Evolutionary conservation across 78 protist species (phyloP), one percentile per base, ranked within the genome.

Genomic region (Polysphondylium violaceum): DNA sequence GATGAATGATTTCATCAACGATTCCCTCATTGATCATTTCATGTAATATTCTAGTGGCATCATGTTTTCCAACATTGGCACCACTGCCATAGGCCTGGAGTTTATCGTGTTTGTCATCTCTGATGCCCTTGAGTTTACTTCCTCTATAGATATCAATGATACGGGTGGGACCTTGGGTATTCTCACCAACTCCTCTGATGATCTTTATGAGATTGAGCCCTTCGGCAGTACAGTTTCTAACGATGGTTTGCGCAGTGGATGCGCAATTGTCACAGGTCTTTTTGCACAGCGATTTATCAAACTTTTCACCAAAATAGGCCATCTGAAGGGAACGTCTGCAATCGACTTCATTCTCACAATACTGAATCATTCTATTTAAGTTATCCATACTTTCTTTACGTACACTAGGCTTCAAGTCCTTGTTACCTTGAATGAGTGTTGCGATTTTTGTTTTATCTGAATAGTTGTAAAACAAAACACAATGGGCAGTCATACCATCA

Each of bases 401-500:
- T 19, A 35, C 17, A 36, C 76, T 64, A 4, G 17, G 29, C 17
- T 47, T 17, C n/a, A n/a, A n/a, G n/a, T n/a, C n/a, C n/a, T n/a
- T n/a, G n/a, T n/a, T n/a, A 1, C 35, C n/a, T 64, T 65, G 38
- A 21, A 67, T 74, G n/a, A 74, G 31, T 5, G 12, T 11, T 19
- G 61, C 86, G 17, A 40, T 59, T 53, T 36, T 64, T 43, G 5
- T 7, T 72, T 94, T 92, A 74, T 96, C 98, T 0, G 47, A 83
- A 29, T 73, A 74, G 31, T 38, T 36, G 41, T 61, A 97, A 64
- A 87, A 96, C 11, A 97, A 58, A 23, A 97, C 1, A 61, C 98
- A 97, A 36, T 87, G 74, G 0, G 98, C 16, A 0, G 5, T 17
- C 25, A 29, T 9, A 11, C 99, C 99, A 71, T 98, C 99, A 35